Evolutionary conservation across 139 green algal genomes (phyloP), one percentile per base, ranked within the genome.

Genomic region (Dunaliella sp.): DNA sequence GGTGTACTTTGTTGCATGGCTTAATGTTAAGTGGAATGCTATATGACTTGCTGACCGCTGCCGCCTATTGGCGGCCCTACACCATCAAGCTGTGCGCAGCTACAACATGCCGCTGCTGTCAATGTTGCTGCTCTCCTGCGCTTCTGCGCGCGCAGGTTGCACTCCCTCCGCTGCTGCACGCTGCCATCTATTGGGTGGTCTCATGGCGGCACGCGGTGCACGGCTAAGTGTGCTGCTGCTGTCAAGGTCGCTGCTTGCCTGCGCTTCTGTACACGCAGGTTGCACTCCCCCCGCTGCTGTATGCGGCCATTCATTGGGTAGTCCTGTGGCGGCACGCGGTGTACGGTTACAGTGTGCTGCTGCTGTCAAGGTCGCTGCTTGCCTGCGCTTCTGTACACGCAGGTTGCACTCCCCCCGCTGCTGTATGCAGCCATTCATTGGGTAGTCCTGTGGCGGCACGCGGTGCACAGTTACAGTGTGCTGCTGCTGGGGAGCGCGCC

Each of bases 41-140:
- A n/a, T n/a, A n/a, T n/a, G n/a, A n/a, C n/a, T n/a, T 34, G 1
- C 83, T 94, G 35, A 96, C 98, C 88, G 22, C 90, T 3, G 92
- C 88, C 7, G 90, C 95, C 28, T 93, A 98, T 89, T 88, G 87
- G 77, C 85, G 12, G 86, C 92, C 0, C 79, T 96, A 26, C 32
- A 80, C 0, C 48, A 82, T n/a, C 86, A 94, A 22, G 88, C 87
- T 82, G 31, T 93, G 32, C 93, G 97, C 86, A 21, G 94, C 0
- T 97, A 95, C 93, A 92, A 88, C 82, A n/a, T 97, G 72, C 86
- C 97, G 57, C 91, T 97, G 74, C 91, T 97, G 35, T n/a, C n/a
- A n/a, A n/a, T n/a, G n/a, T n/a, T n/a, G n/a, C n/a, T n/a, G n/a
- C n/a, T n/a, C n/a, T n/a, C n/a, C n/a, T n/a, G n/a, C n/a, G n/a